These are phyloP conservation scores for Pleurotus djamor DNA, from an alignment of 768 basidiomycete species.

Conservation along the genomic window DNA sequence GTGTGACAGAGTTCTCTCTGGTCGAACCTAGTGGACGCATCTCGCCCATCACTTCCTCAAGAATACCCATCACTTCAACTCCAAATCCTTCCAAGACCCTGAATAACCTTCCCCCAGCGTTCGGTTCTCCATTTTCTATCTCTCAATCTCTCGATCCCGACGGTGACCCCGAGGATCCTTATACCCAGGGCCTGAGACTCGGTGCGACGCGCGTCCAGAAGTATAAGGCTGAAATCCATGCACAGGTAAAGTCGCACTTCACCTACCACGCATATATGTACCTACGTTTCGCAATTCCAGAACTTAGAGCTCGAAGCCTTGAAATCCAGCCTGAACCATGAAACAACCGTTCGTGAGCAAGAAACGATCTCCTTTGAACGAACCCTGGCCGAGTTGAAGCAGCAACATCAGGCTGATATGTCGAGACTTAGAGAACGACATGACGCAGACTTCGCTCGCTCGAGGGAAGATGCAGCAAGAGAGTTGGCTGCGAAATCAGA, in stretches of 20 bases:
- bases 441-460: neutral
- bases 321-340: neutral
- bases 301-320: neutral
- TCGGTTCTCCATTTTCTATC: neutral
- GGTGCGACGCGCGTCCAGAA: neutral
- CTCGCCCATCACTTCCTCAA: neutral
- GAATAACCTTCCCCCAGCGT: neutral
- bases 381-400: neutral
- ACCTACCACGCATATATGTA: neutral
- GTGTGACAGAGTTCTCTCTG: neutral
- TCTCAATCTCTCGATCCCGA: neutral
- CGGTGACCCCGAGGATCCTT: neutral
- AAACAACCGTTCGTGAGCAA: neutral
- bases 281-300: neutral
- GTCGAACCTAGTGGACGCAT: neutral
- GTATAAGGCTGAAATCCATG: neutral
- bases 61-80: neutral
- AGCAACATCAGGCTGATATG: neutral
- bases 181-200: neutral
- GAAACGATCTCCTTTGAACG: neutral
- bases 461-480: neutral
- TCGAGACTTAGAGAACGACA: no score
- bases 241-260: neutral
- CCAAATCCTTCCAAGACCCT: neutral
- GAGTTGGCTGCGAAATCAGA: neutral